Percentiles rank a stretch among this genome's conserved stretches.
phyloP scores from a whole-genome alignment of 2,329 filamentous ascomycete species.

The Pseudopyrenochaeta lycopersici region DNA sequence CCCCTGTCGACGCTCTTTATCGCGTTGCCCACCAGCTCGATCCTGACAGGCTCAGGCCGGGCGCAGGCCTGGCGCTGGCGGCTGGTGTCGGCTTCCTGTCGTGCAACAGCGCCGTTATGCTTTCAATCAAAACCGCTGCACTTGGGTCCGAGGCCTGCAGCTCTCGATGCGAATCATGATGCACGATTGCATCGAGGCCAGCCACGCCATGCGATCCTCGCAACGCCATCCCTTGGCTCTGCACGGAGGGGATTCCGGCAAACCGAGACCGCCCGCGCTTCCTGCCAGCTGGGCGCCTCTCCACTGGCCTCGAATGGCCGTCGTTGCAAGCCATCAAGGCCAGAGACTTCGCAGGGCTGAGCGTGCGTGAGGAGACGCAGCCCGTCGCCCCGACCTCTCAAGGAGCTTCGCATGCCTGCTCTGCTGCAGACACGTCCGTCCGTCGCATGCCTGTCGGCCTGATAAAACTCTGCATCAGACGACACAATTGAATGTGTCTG shows the following conservation, averaged over 20 bases:
- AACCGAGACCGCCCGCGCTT: slow-evolving; percentile 15
- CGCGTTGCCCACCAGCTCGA: slow-evolving; percentile 16
- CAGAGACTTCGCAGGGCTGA: slow-evolving; percentile 26
- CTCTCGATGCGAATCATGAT: slow-evolving; percentile 34
- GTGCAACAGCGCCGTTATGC: slow-evolving; percentile 37
- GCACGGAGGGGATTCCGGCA: slow-evolving; percentile 26
- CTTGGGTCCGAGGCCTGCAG: slow-evolving; percentile 24
- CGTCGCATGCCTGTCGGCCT: slow-evolving; percentile 24
- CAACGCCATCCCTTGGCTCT: slow-evolving; percentile 12
- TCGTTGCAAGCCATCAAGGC: slow-evolving; percentile 7
- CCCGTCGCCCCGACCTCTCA: slow-evolving; percentile 9
- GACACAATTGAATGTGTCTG: slow-evolving; percentile 15
- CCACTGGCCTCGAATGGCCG: slow-evolving; percentile 30
- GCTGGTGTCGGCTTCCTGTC: slow-evolving; percentile 37
- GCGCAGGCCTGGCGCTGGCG: slow-evolving; percentile 20
- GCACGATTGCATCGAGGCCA: slow-evolving; percentile 26
- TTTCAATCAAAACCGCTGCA: slow-evolving; percentile 37
- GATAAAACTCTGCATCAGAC: slow-evolving; percentile 30
- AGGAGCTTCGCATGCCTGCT: neutral
- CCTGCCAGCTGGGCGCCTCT: slow-evolving; percentile 22
- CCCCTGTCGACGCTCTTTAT: slow-evolving; percentile 18
- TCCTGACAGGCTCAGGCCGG: slow-evolving; percentile 15
- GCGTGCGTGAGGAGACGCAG: slow-evolving; percentile 5
- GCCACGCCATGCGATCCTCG: slow-evolving; percentile 28
- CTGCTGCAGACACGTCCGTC: slow-evolving; percentile 17